Evolutionary conservation across 345 rosid species (phyloP).

Genomic region (Ceriops tagal): DNA sequence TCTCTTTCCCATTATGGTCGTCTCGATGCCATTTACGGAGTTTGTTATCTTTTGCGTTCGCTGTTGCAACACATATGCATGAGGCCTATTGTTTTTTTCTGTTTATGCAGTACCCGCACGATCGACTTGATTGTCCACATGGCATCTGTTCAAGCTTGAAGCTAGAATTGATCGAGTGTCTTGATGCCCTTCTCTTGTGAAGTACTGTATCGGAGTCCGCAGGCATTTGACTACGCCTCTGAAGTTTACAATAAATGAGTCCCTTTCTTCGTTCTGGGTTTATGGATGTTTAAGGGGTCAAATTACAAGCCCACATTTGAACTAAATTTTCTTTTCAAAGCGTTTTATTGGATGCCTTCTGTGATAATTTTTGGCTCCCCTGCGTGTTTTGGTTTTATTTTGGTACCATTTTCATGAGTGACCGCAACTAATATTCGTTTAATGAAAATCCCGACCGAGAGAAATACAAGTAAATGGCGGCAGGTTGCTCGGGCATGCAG

Average conservation of each 20-base stretch:
- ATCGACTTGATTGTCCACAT: constrained; percentile 73
- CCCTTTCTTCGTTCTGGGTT: not conserved
- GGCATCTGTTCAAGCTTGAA: constrained; percentile 24
- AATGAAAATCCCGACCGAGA: too few species aligned
- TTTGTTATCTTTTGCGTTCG: too few species aligned
- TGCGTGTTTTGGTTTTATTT: too few species aligned
- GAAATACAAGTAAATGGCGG: too few species aligned
- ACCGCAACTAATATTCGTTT: too few species aligned
- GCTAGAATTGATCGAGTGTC: not conserved
- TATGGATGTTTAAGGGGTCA: too few species aligned
- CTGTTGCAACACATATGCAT: not conserved
- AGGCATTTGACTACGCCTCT: not conserved
- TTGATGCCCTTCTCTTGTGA: not conserved
- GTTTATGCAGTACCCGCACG: constrained; percentile 53
- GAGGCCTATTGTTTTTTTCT: not conserved
- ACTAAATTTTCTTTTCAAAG: too few species aligned
- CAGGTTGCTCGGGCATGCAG: too few species aligned
- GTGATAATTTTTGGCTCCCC: too few species aligned
- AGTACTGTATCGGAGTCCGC: not conserved
- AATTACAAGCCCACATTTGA: too few species aligned
- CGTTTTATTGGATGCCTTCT: too few species aligned
- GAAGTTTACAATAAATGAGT: not conserved
- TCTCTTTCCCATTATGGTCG: not conserved
- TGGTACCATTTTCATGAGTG: too few species aligned
- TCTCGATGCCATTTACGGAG: not conserved